Evolutionary conservation across 2,329 filamentous ascomycete species (phyloP).

Genomic region (Waltergamsia citrina): DNA sequence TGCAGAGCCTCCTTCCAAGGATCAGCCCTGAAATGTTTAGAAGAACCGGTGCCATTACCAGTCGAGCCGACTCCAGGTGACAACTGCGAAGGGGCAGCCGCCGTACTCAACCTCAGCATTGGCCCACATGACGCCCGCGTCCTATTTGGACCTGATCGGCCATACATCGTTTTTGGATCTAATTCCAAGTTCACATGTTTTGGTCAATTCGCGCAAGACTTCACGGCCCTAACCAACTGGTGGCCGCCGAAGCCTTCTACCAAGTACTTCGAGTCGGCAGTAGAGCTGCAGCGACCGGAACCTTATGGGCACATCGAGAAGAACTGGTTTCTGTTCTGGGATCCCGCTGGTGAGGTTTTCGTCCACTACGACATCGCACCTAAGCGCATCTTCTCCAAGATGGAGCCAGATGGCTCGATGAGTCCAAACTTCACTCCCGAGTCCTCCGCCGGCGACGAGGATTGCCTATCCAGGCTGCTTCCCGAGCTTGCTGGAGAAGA

Average conservation of each 20-base stretch:
- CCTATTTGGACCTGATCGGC: constrained; percentile 40
- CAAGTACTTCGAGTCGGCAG: constrained; percentile 30
- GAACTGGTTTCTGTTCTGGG: constrained; percentile 57
- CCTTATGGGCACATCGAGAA: constrained; percentile 41
- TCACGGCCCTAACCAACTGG: constrained; percentile 38
- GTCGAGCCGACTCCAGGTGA: constrained; percentile 32
- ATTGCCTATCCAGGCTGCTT: constrained; percentile 36
- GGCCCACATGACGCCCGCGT: constrained; percentile 51
- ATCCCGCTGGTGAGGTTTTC: constrained; percentile 31
- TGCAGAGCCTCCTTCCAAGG: constrained; percentile 38
- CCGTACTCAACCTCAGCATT: constrained; percentile 29
- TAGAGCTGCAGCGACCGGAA: constrained; percentile 40
- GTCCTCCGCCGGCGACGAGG: constrained; percentile 24
- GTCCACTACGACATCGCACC: constrained; percentile 44
- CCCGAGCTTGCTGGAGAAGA: constrained; percentile 22
- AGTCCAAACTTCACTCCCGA: constrained; percentile 33
- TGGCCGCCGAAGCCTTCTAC: constrained; percentile 8
- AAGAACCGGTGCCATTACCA: constrained; percentile 29
- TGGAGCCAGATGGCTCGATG: constrained; percentile 33
- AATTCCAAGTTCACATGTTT: constrained; percentile 46
- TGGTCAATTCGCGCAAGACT: constrained; percentile 46
- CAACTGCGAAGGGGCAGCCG: constrained; percentile 33
- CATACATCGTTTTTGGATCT: constrained; percentile 44
- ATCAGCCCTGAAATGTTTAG: constrained; percentile 30
- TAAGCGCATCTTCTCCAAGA: constrained; percentile 35